These are phyloP conservation scores for Triticum aestivum DNA, from an alignment of 176 grass and related monocot genomes.

Conservation along the genomic window DNA sequence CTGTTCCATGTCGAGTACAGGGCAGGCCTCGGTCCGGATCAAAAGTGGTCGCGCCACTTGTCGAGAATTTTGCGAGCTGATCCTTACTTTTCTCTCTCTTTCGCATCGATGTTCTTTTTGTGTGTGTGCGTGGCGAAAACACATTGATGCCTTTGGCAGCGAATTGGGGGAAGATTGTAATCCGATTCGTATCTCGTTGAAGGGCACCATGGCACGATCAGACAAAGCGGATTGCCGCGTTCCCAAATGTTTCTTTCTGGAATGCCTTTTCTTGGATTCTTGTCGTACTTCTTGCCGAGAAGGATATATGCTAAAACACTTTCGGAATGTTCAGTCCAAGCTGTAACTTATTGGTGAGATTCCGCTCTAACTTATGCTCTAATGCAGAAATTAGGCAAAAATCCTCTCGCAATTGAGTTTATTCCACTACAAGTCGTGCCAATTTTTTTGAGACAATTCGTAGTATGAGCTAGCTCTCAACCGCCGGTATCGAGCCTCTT, in stretches of 20 bases:
- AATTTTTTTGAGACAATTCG: neutral
- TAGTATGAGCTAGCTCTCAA: neutral
- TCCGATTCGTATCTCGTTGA: neutral
- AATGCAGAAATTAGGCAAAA: neutral
- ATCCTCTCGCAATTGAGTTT: neutral
- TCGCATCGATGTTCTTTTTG: too few species aligned
- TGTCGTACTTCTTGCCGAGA: neutral
- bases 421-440: neutral
- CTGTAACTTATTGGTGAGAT: too few species aligned
- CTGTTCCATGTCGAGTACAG: neutral
- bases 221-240: neutral
- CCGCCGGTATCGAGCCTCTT: neutral
- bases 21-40: neutral
- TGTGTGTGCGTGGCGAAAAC: too few species aligned
- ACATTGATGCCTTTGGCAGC: neutral
- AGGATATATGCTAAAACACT: neutral
- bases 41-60: neutral
- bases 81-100: neutral
- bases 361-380: neutral
- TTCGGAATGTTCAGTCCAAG: neutral
- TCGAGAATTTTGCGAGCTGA: neutral
- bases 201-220: neutral
- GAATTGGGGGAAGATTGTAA: neutral
- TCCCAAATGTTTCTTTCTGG: neutral
- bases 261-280: neutral